Evolutionary conservation across 2,329 filamentous ascomycete genomes (phyloP).

Genomic region (Nannizziopsis arthrosporioides): DNA sequence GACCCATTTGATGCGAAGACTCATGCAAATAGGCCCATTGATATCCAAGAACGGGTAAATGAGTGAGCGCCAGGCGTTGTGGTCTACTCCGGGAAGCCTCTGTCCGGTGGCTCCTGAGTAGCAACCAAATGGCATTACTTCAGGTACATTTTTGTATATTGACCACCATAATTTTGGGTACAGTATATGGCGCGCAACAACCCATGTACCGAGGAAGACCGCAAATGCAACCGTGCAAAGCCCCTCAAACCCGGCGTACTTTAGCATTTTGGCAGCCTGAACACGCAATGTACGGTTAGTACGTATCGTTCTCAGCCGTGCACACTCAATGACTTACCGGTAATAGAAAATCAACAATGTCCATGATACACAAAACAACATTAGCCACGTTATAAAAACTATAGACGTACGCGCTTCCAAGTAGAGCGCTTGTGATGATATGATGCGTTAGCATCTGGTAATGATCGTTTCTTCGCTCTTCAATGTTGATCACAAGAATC

Average conservation of each 20-base stretch:
- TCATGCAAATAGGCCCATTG: conserved; percentile 68
- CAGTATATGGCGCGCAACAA: conserved; percentile 67
- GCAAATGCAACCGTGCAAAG: conserved; percentile 75
- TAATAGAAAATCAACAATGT: conserved; percentile 78
- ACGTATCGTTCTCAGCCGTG: background rate
- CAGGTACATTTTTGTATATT: conserved; percentile 55
- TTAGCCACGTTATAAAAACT: conserved; percentile 79
- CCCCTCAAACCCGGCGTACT: conserved; percentile 67
- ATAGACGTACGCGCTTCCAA: conserved; percentile 74
- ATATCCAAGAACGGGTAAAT: conserved; percentile 62
- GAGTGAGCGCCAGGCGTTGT: conserved; percentile 48
- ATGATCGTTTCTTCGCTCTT: conserved; percentile 87
- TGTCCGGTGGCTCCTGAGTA: conserved; percentile 43
- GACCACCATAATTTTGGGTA: conserved; percentile 76
- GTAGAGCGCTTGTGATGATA: conserved; percentile 71
- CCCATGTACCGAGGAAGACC: conserved; percentile 75
- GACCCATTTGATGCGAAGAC: conserved; percentile 57
- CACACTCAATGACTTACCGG: conserved; percentile 46
- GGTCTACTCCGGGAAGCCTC: conserved; percentile 24
- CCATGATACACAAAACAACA: conserved; percentile 83
- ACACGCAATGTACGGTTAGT: conserved; percentile 6
- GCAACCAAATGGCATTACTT: conserved; percentile 56
- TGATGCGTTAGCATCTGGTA: conserved; percentile 95
- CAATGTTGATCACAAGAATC: conserved; percentile 85
- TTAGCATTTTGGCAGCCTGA: conserved; percentile 81